Base-by-base conservation (phyloP, 106 monocot genomes). In the Dioscorea alata region DNA sequence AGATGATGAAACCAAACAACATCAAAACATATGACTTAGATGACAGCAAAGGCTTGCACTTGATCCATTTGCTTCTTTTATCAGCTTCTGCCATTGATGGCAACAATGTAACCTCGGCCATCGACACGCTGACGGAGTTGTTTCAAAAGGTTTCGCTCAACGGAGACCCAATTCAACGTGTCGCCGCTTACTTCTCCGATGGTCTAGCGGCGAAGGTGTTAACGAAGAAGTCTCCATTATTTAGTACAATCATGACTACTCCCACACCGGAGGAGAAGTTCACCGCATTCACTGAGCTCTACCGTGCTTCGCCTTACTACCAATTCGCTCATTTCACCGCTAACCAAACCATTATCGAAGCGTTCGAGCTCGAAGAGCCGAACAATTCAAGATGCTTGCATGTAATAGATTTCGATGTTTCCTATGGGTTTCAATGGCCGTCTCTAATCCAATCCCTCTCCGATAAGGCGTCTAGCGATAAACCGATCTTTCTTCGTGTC, bases 321-420 rank as follows among this genome's bases (percentile, higher is more conserved):
- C 87, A 83, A 23, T 83, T 87, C 48, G 80, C 87, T 2, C 87
- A 87, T 51, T 87, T 87, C 72, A 87, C 87, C 4, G 87, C 87
- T 9, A 87, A 87, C 71, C 87, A 87, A 57, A 77, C 69, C 12
- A 87, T 87, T 22, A 60, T 87, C 3, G 87, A 87, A 60, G 76
- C 80, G 4, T 87, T 87, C 35, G 78, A 82, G 53, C 67, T 63
- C 8, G 83, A 87, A 51, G 59, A 64, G 65, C 18, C 22, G 14
- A 16, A 50, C 13, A 78, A 74, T 10, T 63, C 64, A 16, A 63
- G 82, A 13, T 48, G 63, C 6, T 50, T 85, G 17, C 85, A 89
- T 49, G 82, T 89, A 5, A 20, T 89, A 15, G 88, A 89, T 50
- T 68, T 89, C 67, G 88, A 89, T 35, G 82, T 85, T 2, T 79